These are phyloP conservation scores for Phoenix dactylifera DNA, from an alignment of 176 grass and related monocot genomes.

Conservation along the genomic window DNA sequence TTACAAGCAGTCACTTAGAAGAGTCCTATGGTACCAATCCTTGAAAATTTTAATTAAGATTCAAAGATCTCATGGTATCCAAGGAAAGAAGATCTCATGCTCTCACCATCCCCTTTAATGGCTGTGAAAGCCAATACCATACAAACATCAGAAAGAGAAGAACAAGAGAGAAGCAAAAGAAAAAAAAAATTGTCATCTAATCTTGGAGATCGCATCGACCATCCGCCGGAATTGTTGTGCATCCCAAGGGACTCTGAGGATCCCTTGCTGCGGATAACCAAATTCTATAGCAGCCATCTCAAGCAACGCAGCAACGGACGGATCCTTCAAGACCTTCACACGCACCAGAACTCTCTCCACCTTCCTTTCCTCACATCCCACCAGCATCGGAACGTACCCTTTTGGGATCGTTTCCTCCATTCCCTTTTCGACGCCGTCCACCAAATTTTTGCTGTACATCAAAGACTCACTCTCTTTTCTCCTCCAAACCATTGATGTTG, in stretches of 20 bases:
- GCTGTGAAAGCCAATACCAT: too few species aligned
- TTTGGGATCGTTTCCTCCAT: background rate
- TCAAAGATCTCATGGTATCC: too few species aligned
- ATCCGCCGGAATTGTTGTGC: slow-evolving; percentile 22
- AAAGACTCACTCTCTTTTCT: slow-evolving; percentile 7
- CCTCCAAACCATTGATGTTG: slow-evolving; percentile 10
- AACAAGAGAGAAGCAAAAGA: too few species aligned
- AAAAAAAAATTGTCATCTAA: too few species aligned
- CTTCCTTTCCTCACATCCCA: background rate
- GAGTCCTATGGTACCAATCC: too few species aligned
- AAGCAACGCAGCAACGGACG: slow-evolving; percentile 26
- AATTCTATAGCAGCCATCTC: slow-evolving; percentile 35
- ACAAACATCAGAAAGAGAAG: too few species aligned
- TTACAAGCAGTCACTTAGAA: too few species aligned
- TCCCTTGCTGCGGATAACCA: slow-evolving; percentile 33
- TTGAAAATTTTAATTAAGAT: too few species aligned
- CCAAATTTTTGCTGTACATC: background rate
- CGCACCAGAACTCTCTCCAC: slow-evolving; percentile 37
- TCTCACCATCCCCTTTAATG: too few species aligned
- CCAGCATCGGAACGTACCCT: slow-evolving; percentile 41
- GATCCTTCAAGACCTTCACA: slow-evolving; percentile 23
- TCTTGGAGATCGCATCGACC: slow-evolving; percentile 15
- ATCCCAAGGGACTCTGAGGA: slow-evolving; percentile 31
- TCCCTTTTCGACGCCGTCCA: background rate
- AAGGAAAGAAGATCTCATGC: too few species aligned